Evolutionary conservation across 495 filamentous ascomycete species (phyloP).

Genomic region (Aspergillus incahuasiensis): DNA sequence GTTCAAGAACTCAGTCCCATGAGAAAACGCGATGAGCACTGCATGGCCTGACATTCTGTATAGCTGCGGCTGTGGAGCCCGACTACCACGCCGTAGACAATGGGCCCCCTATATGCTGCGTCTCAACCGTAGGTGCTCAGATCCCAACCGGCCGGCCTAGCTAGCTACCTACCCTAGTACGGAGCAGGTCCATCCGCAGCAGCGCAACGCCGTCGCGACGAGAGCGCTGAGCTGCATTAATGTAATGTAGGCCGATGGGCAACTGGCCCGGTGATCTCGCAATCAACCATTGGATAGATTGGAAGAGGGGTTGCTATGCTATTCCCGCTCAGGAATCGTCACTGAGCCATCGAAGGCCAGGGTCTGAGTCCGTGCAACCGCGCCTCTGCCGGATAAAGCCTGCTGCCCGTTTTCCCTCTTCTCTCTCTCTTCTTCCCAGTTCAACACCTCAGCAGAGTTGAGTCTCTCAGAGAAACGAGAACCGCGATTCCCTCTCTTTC

Average conservation of each 20-base stretch:
- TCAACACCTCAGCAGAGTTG: neutral
- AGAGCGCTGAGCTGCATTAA: neutral
- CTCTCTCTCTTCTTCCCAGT: neutral
- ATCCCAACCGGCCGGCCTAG: neutral
- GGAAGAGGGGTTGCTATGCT: conserved; percentile 4
- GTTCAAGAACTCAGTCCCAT: neutral
- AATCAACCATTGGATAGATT: neutral
- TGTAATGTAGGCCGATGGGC: neutral
- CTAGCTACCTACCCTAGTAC: too few relatives aligned
- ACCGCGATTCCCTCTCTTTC: neutral
- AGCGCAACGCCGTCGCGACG: neutral
- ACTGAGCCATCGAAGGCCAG: neutral
- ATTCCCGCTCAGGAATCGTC: conserved; percentile 3
- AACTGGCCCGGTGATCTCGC: conserved; percentile 4
- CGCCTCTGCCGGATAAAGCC: conserved; percentile 1
- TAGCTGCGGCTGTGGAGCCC: neutral
- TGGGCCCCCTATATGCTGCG: neutral
- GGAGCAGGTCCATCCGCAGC: neutral
- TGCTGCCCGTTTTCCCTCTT: neutral
- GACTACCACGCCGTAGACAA: neutral
- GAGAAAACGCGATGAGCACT: neutral
- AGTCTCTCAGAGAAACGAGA: neutral
- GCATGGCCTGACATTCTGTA: neutral
- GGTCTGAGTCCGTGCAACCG: conserved; percentile 7
- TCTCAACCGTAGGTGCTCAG: neutral